Percentiles rank a stretch among this genome's conserved stretches.
These are phyloP conservation scores for Metschnikowia lochheadii DNA, from an alignment of 805 yeast genomes.

Conservation along the genomic window DNA sequence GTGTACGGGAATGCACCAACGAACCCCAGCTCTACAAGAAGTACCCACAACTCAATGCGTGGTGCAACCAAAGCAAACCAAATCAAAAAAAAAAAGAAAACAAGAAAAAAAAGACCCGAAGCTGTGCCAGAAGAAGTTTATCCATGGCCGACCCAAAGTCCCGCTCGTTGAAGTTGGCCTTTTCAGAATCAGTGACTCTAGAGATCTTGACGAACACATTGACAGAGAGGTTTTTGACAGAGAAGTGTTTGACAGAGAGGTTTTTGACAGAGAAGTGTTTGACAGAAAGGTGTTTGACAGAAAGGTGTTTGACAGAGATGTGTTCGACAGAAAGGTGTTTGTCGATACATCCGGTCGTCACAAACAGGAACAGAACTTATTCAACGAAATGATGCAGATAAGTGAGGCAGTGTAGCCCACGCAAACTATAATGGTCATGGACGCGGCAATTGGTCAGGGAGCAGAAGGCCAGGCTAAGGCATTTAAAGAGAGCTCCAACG, in stretches of 20 bases:
- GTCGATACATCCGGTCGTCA: slow-evolving; percentile 99
- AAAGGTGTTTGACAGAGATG: too few species aligned
- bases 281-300: too few species aligned
- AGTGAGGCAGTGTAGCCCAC: slow-evolving; percentile 85
- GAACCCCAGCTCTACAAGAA: too few species aligned
- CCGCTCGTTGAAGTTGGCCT: slow-evolving; percentile 16
- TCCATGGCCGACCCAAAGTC: slow-evolving; percentile 32
- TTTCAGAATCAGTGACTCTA: not conserved
- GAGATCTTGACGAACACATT: too few species aligned
- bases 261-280: too few species aligned
- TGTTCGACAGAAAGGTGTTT: too few species aligned
- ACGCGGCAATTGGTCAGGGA: slow-evolving; percentile 97
- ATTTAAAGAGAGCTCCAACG: slow-evolving; percentile 86
- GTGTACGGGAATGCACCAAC: too few species aligned
- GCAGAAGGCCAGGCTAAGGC: slow-evolving; percentile 95
- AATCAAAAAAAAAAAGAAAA: too few species aligned
- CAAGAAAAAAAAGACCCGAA: slow-evolving; percentile 13
- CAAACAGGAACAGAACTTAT: slow-evolving; percentile 86
- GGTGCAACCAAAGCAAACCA: too few species aligned
- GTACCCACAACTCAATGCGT: too few species aligned
- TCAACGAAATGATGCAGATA: slow-evolving; percentile 92
- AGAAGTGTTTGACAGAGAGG: too few species aligned
- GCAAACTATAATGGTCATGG: slow-evolving; percentile 96
- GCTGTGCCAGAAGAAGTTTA: slow-evolving; percentile 23
- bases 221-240: too few species aligned